Evolutionary conservation across 208 protist genomes (phyloP), one percentile per base, ranked within the genome.

Genomic region (Acanthamoeba pearcei): DNA sequence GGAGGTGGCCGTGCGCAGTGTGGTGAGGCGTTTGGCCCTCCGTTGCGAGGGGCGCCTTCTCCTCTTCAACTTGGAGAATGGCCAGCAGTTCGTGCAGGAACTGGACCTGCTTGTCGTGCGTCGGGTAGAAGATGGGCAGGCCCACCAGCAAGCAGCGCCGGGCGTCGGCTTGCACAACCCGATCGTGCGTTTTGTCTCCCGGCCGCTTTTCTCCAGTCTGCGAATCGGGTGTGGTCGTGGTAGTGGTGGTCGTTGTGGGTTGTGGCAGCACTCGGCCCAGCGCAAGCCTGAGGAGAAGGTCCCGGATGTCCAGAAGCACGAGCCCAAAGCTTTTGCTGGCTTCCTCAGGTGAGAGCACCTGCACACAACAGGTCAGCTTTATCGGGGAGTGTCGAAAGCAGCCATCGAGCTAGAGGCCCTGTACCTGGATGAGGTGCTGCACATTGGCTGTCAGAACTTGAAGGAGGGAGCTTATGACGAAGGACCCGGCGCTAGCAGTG

Each of bases 381-480:
- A 42, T 42, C 38, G 38, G 38, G 38, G 38, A 42, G 38, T 3
- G 38, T 42, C 38, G 38, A 42, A 42, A 42, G 38, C 38, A 42
- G 38, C 38, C 38, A 42, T 42, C 38, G 38, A 42, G 38, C 38
- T 42, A 42, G 3, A 42, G 38, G 38, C 24, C 17, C 15, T 38
- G 72, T 88, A 88, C 80, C 80, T 88, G 42, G 51, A 17, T 64
- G 80, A 88, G 80, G 13, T 88, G 35, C 29, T 88, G 80, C 27
- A 88, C 8, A 35, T 88, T 88, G n/a, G 53, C 80, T 2, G 80
- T 4, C 51, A 88, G 80, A 8, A 88, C 51, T 24, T 88, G 80
- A 10, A 88, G 80, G 22, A 88, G 80, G 27, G 80, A 88, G 80
- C 80, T 88, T 8, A 88, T 66, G 5, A 88, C 80, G 53, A 88